Conservation (phyloP, 768 basidiomycete species). For the Imleria badia region DNA sequence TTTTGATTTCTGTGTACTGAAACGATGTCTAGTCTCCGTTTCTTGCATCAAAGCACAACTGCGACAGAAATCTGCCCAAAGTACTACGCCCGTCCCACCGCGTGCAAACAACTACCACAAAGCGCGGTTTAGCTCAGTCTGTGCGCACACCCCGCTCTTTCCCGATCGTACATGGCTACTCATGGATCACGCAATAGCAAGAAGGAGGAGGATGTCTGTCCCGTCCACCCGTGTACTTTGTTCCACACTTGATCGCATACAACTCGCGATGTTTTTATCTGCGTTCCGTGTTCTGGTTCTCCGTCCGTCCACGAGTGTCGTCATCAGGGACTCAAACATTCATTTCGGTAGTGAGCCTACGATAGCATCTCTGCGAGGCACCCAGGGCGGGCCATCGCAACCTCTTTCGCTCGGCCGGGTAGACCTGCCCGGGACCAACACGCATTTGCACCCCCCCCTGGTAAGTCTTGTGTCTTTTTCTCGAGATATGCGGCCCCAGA, state of each 20-base stretch:
- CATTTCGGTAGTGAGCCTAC: no score
- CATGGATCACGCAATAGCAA: slow-evolving; percentile 48
- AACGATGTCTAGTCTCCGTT: slow-evolving; percentile 30
- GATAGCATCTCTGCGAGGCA: no score
- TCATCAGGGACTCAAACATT: no score
- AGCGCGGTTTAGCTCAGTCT: slow-evolving; percentile 90
- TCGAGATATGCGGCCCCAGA: no score
- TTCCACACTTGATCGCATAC: slow-evolving; percentile 16
- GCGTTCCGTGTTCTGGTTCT: not conserved
- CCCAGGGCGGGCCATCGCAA: no score
- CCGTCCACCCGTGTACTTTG: slow-evolving; percentile 20
- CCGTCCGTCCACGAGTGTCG: no score
- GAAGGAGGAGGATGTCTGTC: slow-evolving; percentile 61
- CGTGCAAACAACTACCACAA: slow-evolving; percentile 99
- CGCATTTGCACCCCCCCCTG: no score
- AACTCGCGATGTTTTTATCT: slow-evolving; percentile 8
- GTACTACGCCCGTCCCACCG: slow-evolving; percentile 99
- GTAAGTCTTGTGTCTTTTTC: no score
- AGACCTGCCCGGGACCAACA: no score
- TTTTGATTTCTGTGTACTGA: slow-evolving; percentile 1
- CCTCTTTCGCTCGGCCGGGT: no score
- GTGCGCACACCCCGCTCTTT: slow-evolving; percentile 45
- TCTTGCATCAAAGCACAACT: slow-evolving; percentile 97
- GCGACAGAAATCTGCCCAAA: slow-evolving; percentile 99
- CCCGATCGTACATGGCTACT: not conserved